Evolutionary conservation across 2,329 filamentous ascomycete species (phyloP).

Genomic region (Fusarium pseudonygamai): DNA sequence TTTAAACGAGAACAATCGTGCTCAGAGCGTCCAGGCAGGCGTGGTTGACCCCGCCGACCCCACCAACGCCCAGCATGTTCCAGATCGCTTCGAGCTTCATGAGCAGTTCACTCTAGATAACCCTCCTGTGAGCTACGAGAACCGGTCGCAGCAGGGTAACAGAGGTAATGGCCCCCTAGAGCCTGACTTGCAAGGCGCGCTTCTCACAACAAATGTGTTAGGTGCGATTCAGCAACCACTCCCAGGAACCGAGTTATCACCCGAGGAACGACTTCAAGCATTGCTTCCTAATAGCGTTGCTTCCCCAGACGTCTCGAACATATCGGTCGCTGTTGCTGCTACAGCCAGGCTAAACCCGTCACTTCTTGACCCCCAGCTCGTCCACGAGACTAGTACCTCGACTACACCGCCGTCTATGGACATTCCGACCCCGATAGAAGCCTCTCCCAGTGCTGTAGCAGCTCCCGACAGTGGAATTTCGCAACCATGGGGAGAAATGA

Average conservation of each 20-base stretch:
- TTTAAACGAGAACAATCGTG: conserved; percentile 68
- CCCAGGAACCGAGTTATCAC: conserved; percentile 50
- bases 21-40: conserved; percentile 50
- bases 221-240: conserved; percentile 39
- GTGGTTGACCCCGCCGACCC: conserved; percentile 42
- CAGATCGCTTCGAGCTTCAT: conserved; percentile 62
- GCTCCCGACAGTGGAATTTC: conserved; percentile 38
- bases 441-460: conserved; percentile 35
- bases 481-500: conserved; percentile 65
- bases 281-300: conserved; percentile 51
- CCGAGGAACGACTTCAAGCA: conserved; percentile 62
- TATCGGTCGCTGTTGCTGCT: conserved; percentile 66
- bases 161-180: conserved; percentile 36
- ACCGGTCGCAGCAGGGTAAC: conserved; percentile 37
- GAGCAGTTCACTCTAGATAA: conserved; percentile 69
- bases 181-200: background rate
- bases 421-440: conserved; percentile 33
- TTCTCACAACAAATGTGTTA: conserved; percentile 22
- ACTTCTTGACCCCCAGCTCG: conserved; percentile 63
- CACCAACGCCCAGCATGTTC: conserved; percentile 36
- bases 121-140: conserved; percentile 61
- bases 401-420: conserved; percentile 45
- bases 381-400: conserved; percentile 45
- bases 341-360: conserved; percentile 64
- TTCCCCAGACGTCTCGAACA: conserved; percentile 57